Base-by-base conservation (phyloP, 23 red algal genomes). In the Gracilaria vermiculophylla region DNA sequence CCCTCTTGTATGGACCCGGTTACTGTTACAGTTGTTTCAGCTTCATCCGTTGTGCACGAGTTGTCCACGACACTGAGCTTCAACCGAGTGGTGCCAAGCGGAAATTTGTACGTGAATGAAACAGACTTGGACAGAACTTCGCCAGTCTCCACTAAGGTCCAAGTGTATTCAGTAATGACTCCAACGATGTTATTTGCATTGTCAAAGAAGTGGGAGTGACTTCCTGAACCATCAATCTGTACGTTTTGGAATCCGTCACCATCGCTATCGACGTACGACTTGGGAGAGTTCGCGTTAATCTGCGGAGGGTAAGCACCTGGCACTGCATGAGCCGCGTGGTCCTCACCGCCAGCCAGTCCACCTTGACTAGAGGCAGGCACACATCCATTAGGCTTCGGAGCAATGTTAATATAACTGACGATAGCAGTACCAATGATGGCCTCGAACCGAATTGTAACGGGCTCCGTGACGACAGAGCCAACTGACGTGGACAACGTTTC, bases 141-240 rank as follows among this genome's bases (percentile, higher is more conserved):
- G 15, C 79, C 90, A 48, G 90, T 93, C 53, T 83, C 90, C 2
- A 85, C 80, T 5, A 78, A 62, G 0, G 79, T 86, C 90, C 90
- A 93, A 10, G 64, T 85, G 80, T 85, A 93, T 2, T 69, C 65
- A 16, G 60, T 76, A 36, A 93, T 83, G 4, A 61, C 17, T 29
- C 88, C 88, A 43, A 78, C 48, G 32, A 76, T 76, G 31, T 66
- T 62, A 35, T 72, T 76, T 16, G 80, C 70, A 20, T 49, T 42
- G 45, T 83, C 90, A 62, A 78, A 51, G 80, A 93, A 93, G 57
- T 93, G 90, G 24, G 90, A 60, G 78, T 93, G 90, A 57, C 78
- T 84, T 23, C 80, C 78, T 8, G 23, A 62, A 3, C 79, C 90
- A 31, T 83, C 72, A 47, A 93, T 83, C 5, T 1, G 35, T 1